Percentiles rank a stretch among this genome's conserved stretches.
These are phyloP conservation scores for Gossypium aridum DNA, from an alignment of 441 rosid species.

Conservation along the genomic window DNA sequence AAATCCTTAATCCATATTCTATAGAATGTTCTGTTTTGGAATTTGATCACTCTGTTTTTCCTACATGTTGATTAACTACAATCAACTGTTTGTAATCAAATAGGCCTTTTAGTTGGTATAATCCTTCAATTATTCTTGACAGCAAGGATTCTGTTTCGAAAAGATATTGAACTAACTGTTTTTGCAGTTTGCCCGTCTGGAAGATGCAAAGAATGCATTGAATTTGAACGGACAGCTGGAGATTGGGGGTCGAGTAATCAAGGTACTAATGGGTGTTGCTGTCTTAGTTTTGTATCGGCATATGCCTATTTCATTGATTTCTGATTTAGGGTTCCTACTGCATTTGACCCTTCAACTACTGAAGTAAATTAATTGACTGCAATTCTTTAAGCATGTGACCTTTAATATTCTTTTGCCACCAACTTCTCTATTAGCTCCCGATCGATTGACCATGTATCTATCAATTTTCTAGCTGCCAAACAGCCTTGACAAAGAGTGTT, in stretches of 20 bases:
- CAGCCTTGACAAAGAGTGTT: not conserved
- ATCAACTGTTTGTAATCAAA: not conserved
- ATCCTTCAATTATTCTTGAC: not conserved
- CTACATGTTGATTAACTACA: not conserved
- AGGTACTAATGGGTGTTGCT: conserved; percentile 37
- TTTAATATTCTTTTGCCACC: not conserved
- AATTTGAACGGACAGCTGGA: conserved; percentile 89
- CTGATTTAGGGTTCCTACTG: not conserved
- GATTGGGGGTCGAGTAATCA: conserved; percentile 85
- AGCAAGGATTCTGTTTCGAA: not conserved
- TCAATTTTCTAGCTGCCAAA: not conserved
- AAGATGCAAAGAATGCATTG: conserved; percentile 88
- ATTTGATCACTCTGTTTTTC: not conserved
- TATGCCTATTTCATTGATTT: not conserved
- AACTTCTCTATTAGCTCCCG: not conserved
- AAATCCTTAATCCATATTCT: not conserved
- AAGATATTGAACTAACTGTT: not conserved
- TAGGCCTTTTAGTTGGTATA: not conserved
- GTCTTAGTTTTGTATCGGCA: not conserved
- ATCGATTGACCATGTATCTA: not conserved
- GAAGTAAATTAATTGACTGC: not conserved
- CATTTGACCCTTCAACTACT: not conserved
- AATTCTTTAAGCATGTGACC: not conserved
- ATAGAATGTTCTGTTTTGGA: not conserved
- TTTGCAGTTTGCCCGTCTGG: conserved; percentile 86